Conservation (phyloP, 1,284 basidiomycete species). For the Pyrrhoderma lamaoense region DNA sequence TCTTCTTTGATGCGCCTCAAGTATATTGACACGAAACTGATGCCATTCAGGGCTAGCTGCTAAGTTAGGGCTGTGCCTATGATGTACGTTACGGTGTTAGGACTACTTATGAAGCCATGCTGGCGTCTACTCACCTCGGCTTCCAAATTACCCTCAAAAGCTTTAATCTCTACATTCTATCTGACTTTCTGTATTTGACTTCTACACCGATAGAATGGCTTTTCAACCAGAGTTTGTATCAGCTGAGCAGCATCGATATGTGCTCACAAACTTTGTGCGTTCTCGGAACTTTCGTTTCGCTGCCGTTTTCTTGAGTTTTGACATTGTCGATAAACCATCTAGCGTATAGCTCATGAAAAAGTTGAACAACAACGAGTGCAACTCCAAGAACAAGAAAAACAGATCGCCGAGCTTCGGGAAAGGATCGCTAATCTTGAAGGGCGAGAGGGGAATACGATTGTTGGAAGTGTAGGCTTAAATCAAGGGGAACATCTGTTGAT, state of each 20-base stretch:
- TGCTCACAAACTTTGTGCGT: constrained; percentile 70
- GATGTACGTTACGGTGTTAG: too few species aligned
- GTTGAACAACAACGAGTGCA: constrained; percentile 73
- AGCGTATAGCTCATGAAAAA: constrained; percentile 81
- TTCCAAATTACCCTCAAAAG: too few species aligned
- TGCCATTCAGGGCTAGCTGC: background rate
- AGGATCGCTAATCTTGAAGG: constrained; percentile 72
- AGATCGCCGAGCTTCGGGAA: constrained; percentile 61
- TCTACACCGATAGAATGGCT: too few species aligned
- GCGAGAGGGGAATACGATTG: constrained; percentile 30
- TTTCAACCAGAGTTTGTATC: constrained; percentile 45
- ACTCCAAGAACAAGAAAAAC: constrained; percentile 74
- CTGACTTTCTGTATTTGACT: too few species aligned
- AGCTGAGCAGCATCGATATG: constrained; percentile 71
- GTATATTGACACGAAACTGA: background rate
- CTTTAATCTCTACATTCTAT: too few species aligned
- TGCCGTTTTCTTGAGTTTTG: background rate
- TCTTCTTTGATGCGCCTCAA: background rate
- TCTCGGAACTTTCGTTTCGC: background rate
- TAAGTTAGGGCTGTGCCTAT: too few species aligned
- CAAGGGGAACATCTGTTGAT: constrained; percentile 59
- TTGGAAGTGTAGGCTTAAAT: constrained; percentile 27
- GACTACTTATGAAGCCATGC: too few species aligned
- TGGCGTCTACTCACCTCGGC: too few species aligned
- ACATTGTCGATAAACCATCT: constrained; percentile 1